Percentiles rank a stretch among this genome's conserved stretches.
Conservation (phyloP, 768 basidiomycete species). For the Boletus sp. region DNA sequence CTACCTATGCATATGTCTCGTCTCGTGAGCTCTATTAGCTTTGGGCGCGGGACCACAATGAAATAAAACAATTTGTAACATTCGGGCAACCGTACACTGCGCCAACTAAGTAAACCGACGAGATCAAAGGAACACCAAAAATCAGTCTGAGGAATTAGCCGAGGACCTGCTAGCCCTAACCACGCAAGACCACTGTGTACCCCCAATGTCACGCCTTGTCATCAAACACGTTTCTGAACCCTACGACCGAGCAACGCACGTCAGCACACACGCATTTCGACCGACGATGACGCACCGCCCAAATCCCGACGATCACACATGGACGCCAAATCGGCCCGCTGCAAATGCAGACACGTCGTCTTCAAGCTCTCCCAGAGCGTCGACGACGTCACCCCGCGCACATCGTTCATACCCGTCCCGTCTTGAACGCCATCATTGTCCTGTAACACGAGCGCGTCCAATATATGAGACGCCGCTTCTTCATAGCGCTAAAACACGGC, state of each 20-base stretch:
- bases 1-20: no score
- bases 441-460: conserved; percentile 88
- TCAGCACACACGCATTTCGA: background rate
- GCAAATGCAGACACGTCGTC: conserved; percentile 79
- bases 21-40: no score
- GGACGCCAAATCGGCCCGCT: conserved; percentile 70
- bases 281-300: conserved; percentile 42
- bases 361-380: conserved; percentile 88
- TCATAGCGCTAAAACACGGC: conserved; percentile 61
- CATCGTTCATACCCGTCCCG: conserved; percentile 40
- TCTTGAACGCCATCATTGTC: conserved; percentile 76
- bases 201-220: background rate
- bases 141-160: no score
- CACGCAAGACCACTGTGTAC: no score
- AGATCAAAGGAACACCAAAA: no score
- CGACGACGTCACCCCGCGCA: conserved; percentile 70
- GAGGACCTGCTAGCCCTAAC: no score
- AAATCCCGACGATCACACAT: conserved; percentile 74
- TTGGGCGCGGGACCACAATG: no score
- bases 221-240: conserved; percentile 15
- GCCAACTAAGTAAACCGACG: no score
- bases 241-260: background rate
- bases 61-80: no score
- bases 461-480: conserved; percentile 82
- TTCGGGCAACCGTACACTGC: no score